Conservation (phyloP, 768 basidiomycete genomes). For the Mycena polygramma region DNA sequence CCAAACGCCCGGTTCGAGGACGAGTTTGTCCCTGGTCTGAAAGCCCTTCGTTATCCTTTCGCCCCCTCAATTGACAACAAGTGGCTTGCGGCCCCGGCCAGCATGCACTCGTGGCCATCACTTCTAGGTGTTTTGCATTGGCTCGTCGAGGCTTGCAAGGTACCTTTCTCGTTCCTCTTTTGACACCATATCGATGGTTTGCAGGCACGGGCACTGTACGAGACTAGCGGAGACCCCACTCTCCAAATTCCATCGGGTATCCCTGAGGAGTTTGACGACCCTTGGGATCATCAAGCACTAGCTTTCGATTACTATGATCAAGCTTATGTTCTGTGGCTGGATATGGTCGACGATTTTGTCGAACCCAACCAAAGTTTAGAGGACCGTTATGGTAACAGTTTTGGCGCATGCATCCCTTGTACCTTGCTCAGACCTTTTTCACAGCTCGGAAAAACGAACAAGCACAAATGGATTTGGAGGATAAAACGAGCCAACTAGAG, state of each 20-base stretch:
- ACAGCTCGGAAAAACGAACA: constrained; percentile 80
- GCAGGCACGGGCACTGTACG: constrained; percentile 54
- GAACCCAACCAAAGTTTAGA: constrained; percentile 81
- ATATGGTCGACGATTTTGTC: constrained; percentile 74
- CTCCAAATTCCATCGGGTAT: constrained; percentile 71
- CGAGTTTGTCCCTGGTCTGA: constrained; percentile 82
- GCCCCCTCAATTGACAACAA: constrained; percentile 84
- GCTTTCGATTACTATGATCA: constrained; percentile 81
- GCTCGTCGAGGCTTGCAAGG: constrained; percentile 90
- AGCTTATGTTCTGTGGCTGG: constrained; percentile 77
- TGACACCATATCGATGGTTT: background rate
- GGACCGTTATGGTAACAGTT: constrained; percentile 76
- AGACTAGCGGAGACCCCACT: constrained; percentile 76
- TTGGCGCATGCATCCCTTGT: background rate
- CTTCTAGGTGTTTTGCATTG: constrained; percentile 92
- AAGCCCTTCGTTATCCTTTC: constrained; percentile 86
- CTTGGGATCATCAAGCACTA: constrained; percentile 79
- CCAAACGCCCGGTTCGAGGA: constrained; percentile 76
- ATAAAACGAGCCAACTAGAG: constrained; percentile 61
- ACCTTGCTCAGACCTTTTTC: constrained; percentile 24
- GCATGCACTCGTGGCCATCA: constrained; percentile 93
- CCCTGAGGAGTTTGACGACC: constrained; percentile 83
- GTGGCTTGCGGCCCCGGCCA: constrained; percentile 89
- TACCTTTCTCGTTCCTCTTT: constrained; percentile 48
- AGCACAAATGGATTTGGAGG: constrained; percentile 74